A percentile compares a stretch with the other conserved stretches of the same genome.
Evolutionary conservation across 192 early-diverging fungal species (phyloP).

Genomic region (Podila clonocystis): DNA sequence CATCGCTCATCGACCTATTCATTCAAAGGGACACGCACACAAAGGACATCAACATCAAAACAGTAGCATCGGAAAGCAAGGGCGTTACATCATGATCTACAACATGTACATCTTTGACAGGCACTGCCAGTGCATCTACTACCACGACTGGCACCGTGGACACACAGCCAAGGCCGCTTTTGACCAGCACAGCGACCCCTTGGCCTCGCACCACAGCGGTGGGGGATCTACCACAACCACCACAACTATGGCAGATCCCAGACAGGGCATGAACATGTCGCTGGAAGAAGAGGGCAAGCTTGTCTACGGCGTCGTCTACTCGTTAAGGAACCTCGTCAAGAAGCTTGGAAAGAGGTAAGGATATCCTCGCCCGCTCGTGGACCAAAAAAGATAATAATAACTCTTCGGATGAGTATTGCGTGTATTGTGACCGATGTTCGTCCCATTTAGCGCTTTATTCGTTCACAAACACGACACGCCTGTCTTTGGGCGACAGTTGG

Average conservation of each 20-base stretch:
- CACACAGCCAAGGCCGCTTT: conserved; percentile 52
- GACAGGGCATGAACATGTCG: conserved; percentile 63
- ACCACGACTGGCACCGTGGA: conserved; percentile 77
- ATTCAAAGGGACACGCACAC: no score
- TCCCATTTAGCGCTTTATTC: no score
- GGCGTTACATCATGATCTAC: conserved; percentile 69
- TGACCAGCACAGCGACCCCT: conserved; percentile 42
- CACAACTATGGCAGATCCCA: conserved; percentile 54
- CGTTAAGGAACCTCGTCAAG: conserved; percentile 86
- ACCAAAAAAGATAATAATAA: background rate
- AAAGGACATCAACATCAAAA: no score
- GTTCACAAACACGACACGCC: no score
- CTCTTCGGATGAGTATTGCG: conserved; percentile 1
- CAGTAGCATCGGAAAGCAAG: background rate
- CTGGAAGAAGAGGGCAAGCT: conserved; percentile 92
- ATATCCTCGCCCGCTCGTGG: background rate
- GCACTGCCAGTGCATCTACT: conserved; percentile 92
- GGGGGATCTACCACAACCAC: conserved; percentile 48
- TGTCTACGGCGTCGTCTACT: conserved; percentile 95
- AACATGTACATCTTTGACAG: conserved; percentile 94
- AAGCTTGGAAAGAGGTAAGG: conserved; percentile 75
- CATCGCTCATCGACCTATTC: no score
- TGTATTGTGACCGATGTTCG: no score
- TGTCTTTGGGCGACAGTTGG: conserved; percentile 5
- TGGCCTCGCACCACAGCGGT: conserved; percentile 41